Base-by-base conservation (phyloP, 129 eudicot genomes). In the Flaveria linearis region DNA sequence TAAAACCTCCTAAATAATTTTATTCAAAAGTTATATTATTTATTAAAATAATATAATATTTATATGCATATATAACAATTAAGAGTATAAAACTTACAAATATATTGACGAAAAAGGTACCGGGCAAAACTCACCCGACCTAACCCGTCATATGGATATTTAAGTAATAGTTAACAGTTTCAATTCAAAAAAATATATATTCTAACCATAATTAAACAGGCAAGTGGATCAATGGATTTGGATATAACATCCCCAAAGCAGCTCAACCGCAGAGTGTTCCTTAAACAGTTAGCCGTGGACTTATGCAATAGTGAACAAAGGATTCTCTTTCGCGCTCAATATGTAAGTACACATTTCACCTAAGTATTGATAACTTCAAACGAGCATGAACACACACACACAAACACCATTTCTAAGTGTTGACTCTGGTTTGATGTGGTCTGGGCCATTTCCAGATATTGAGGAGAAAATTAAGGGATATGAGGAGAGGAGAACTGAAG, bases 151-250 rank as follows among this genome's bases (percentile, higher is more conserved):
- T 30, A 30, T 30, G 7, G 15, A 75, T 75, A 25, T 18, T 75
- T 14, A 46, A 41, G 45, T 49, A 30, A 25, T 75, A 46, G 18
- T 56, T 28, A 11, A 58, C 46, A 68, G 16, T 15, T 60, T 25
- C 13, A 7, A 30, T 5, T 1, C 11, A 28, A 43, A 53, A 16
- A 15, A 52, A 52, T 20, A 20, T 20, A 0, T 52, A 52, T 52
- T 18, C 57, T 52, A 52, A 52, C 22, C 20, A 52, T 17, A 62
- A 28, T 81, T 18, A 16, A 17, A 78, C 88, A 93, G 98, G 92
- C 89, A 64, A 93, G 98, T 87, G 98, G 98, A 45, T 82, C 95
- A 4, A 93, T 93, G 97, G 98, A 93, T 82, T 79, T 93, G 87
- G 98, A 93, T 78, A 89, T 93, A 84, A 93, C 97, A 41, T 88